Conservation (phyloP, 352 stramenopile species). For the Blastocystis sp. region DNA sequence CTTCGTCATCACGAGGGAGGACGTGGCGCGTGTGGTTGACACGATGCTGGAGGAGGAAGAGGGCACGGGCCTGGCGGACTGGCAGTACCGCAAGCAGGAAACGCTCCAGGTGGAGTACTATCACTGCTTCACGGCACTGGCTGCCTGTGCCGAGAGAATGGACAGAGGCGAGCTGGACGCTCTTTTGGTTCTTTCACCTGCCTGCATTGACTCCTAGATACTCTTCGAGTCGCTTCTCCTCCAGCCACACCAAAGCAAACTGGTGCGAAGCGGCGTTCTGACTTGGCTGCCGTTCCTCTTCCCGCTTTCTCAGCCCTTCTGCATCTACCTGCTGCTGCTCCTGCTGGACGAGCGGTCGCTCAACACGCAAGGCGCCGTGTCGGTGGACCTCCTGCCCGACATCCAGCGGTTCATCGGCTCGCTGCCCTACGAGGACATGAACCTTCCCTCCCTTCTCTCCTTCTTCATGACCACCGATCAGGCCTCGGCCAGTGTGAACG, state of each 20-base stretch:
- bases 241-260: background rate
- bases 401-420: background rate
- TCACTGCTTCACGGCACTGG: background rate
- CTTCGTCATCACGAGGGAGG: too few species aligned
- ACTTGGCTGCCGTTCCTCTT: constrained; percentile 1
- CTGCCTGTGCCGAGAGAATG: background rate
- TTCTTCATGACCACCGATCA: background rate
- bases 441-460: background rate
- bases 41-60: constrained; percentile 35
- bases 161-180: background rate
- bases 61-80: background rate
- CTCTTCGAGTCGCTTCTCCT: constrained; percentile 6
- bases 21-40: too few species aligned
- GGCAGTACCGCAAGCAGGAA: background rate
- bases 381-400: background rate
- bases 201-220: background rate
- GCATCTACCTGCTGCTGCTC: background rate
- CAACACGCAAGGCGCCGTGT: background rate
- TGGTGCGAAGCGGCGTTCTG: background rate
- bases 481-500: too few species aligned
- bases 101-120: constrained; percentile 1
- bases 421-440: background rate
- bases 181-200: background rate
- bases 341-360: background rate
- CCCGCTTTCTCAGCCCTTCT: background rate